Conservation (phyloP, 2,329 filamentous ascomycete species). For the Ambrosiella cleistominuta region DNA sequence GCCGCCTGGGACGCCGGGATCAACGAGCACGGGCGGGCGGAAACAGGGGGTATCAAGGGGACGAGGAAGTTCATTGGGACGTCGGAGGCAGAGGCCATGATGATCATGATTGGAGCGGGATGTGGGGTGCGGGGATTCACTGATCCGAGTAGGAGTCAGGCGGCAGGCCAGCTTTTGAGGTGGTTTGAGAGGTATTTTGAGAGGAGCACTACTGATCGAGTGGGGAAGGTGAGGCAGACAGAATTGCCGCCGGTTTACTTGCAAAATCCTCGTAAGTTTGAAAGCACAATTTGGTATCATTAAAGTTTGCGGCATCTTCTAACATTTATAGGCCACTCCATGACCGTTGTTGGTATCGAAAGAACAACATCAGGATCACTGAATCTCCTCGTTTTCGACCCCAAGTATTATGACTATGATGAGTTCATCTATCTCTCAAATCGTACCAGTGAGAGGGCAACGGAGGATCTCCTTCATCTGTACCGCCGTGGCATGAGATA, state of each 20-base stretch:
- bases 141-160: not conserved
- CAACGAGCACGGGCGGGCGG: constrained; percentile 52
- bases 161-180: constrained; percentile 1
- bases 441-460: not conserved
- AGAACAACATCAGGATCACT: constrained; percentile 42
- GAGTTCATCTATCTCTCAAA: constrained; percentile 2
- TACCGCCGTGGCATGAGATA: constrained; percentile 58
- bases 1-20: constrained; percentile 73
- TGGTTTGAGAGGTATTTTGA: not conserved
- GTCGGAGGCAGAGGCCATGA: constrained; percentile 69
- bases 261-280: constrained; percentile 51
- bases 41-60: constrained; percentile 75
- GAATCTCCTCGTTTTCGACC: constrained; percentile 75
- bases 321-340: constrained; percentile 49
- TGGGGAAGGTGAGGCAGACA: constrained; percentile 45
- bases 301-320: too few relatives aligned
- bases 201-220: constrained; percentile 23
- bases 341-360: constrained; percentile 80
- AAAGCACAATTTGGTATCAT: not conserved
- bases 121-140: constrained; percentile 22
- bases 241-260: constrained; percentile 71
- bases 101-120: constrained; percentile 50
- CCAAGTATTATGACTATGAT: constrained; percentile 20
- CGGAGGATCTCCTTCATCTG: constrained; percentile 42
- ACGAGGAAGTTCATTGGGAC: constrained; percentile 94